Percentiles rank a stretch among this genome's conserved stretches.
Evolutionary conservation across 345 rosid species (phyloP).

Genomic region (Rhizophora apiculata): DNA sequence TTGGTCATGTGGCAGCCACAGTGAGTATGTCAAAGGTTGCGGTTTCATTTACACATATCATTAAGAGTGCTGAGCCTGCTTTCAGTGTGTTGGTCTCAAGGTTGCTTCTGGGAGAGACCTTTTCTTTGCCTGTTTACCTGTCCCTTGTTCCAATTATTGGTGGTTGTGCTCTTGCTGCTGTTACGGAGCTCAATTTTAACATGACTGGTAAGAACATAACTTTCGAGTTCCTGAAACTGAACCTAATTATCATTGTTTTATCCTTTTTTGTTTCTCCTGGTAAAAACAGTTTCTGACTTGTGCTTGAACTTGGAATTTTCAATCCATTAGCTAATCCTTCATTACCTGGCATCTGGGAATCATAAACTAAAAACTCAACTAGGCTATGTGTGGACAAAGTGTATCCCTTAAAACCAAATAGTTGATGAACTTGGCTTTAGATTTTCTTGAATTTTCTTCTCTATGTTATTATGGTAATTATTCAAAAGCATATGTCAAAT

Average conservation of each 20-base stretch:
- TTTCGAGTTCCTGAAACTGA: conserved; percentile 4
- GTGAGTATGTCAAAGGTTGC: conserved; percentile 99
- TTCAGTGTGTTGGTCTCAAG: conserved; percentile 84
- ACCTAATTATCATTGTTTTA: neutral
- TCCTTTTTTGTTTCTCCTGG: neutral
- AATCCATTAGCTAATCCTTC: neutral
- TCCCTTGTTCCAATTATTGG: conserved; percentile 98
- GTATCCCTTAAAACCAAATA: neutral
- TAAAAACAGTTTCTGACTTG: no score
- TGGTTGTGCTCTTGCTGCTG: conserved; percentile 97
- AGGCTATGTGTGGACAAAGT: neutral
- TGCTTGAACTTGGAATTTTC: neutral
- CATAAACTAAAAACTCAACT: neutral
- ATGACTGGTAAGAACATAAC: conserved; percentile 45
- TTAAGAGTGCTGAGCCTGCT: conserved; percentile 96
- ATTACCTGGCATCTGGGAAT: neutral
- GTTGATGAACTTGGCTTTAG: neutral
- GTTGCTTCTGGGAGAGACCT: conserved; percentile 73
- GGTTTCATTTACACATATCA: conserved; percentile 94
- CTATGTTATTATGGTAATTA: neutral
- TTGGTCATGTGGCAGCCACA: conserved; percentile 99
- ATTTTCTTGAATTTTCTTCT: neutral
- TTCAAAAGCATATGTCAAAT: neutral
- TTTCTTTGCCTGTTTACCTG: conserved; percentile 73
- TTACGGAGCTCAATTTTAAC: conserved; percentile 97